A percentile compares a stretch with the other conserved stretches of the same genome.
These are phyloP conservation scores for Pseudomonodictys pantanalensis DNA, from an alignment of 495 filamentous ascomycete species.

Conservation along the genomic window DNA sequence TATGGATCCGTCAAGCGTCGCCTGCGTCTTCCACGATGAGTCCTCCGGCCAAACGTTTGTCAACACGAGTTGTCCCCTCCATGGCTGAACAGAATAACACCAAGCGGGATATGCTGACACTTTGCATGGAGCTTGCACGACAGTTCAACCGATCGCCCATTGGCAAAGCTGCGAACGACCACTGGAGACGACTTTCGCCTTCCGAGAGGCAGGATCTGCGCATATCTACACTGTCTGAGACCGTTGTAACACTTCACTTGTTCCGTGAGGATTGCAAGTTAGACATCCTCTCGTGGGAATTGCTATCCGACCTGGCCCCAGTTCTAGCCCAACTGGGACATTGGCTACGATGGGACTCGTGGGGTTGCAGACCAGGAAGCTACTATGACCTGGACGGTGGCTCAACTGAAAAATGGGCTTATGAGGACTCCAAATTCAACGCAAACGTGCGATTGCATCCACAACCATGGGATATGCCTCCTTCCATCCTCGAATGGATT, in stretches of 20 bases:
- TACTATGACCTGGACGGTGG: slow-evolving; percentile 71
- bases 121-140: slow-evolving; percentile 19
- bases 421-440: slow-evolving; percentile 47
- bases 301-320: slow-evolving; percentile 57
- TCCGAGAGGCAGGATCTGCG: slow-evolving; percentile 52
- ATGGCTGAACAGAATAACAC: slow-evolving; percentile 11
- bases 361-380: slow-evolving; percentile 54
- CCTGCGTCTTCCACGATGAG: slow-evolving; percentile 15
- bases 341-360: slow-evolving; percentile 82
- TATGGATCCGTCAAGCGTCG: slow-evolving; percentile 19
- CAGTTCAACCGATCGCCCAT: slow-evolving; percentile 29
- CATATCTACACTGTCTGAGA: slow-evolving; percentile 59
- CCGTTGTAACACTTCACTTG: slow-evolving; percentile 78
- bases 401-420: slow-evolving; percentile 58
- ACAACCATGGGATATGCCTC: slow-evolving; percentile 60
- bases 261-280: slow-evolving; percentile 86
- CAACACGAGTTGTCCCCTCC: not conserved
- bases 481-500: slow-evolving; percentile 69
- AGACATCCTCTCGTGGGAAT: slow-evolving; percentile 56
- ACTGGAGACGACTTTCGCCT: slow-evolving; percentile 28
- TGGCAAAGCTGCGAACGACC: slow-evolving; percentile 31
- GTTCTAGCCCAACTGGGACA: slow-evolving; percentile 74
- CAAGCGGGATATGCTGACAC: slow-evolving; percentile 14
- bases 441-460: slow-evolving; percentile 22
- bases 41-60: slow-evolving; percentile 4